Evolutionary conservation across 139 green algal genomes (phyloP).

Genomic region (Coccomyxa sp.): DNA sequence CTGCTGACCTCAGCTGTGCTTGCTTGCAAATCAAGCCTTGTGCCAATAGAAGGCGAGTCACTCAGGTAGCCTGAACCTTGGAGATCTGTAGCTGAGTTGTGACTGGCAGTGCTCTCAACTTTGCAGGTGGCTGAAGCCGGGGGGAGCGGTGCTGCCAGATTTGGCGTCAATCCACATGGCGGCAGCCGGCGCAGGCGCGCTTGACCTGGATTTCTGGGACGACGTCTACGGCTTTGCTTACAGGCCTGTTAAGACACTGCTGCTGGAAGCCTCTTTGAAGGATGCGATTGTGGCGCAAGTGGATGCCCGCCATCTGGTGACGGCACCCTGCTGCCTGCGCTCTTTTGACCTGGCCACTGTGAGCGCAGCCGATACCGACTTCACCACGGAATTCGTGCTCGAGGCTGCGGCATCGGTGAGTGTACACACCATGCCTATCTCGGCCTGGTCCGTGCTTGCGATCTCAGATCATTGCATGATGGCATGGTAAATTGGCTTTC

Average conservation of each 20-base stretch:
- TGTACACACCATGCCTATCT: no score
- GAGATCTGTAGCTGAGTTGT: no score
- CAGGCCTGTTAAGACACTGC: slow-evolving; percentile 19
- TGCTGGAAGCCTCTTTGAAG: slow-evolving; percentile 27
- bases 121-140: slow-evolving; percentile 71
- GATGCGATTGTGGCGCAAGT: slow-evolving; percentile 58
- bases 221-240: slow-evolving; percentile 93
- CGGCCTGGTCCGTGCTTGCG: no score
- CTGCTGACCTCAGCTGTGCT: background rate
- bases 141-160: slow-evolving; percentile 89
- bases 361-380: slow-evolving; percentile 68
- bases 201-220: slow-evolving; percentile 72
- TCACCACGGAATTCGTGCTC: slow-evolving; percentile 74
- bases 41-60: background rate
- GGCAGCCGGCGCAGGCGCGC: slow-evolving; percentile 36
- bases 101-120: background rate
- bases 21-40: background rate
- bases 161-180: slow-evolving; percentile 69
- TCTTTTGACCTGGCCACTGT: slow-evolving; percentile 73
- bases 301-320: slow-evolving; percentile 44
- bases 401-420: slow-evolving; percentile 1
- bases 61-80: background rate
- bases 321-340: slow-evolving; percentile 9
- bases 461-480: no score
- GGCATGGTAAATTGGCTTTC: no score